Base-by-base conservation (phyloP, 1,284 basidiomycete genomes). In the Ceratobasidium sp. region DNA sequence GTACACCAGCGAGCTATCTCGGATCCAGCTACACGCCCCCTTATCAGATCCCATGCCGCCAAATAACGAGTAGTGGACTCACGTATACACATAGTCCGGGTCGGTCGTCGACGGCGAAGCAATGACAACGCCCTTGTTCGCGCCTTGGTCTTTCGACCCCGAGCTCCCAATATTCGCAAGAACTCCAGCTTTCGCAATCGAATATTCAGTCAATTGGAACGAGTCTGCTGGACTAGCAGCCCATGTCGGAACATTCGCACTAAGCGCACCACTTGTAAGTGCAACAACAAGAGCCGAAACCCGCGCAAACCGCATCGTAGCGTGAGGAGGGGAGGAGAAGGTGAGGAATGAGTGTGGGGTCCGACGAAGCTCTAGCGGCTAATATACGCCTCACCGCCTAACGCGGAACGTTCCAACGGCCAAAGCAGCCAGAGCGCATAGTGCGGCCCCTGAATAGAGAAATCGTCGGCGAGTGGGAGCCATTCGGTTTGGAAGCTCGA, bases 61-160 rank as follows among this genome's bases (percentile, higher is more conserved):
- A n/a, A n/a, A n/a, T n/a, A n/a, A n/a, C n/a, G n/a, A n/a, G n/a
- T n/a, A n/a, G n/a, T n/a, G n/a, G n/a, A n/a, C n/a, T n/a, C 73
- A 74, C 5, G 69, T 67, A 50, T 69, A 77, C 71, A 74, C 48
- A 54, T 77, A 77, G 71, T 77, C 59, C 7, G 5, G n/a, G n/a
- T n/a, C n/a, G n/a, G n/a, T n/a, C n/a, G 73, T 77, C 9, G 75
- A 76, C 8, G 77, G 77, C n/a, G 75, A 76, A 27, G 77, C 77
- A 57, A 78, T 76, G 8, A 78, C 77, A 11, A 78, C 77, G 6
- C 77, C 77, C 22, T 66, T 75, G 31, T 54, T 51, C 1, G 77
- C 77, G 9, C 77, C 77, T 22, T 73, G 54, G 66, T 57, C 57
- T 44, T 78, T 78, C 9, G 76, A 51, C 22, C 77, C 77, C 22